Base-by-base conservation (phyloP, 2,329 filamentous ascomycete genomes). In the Pyrenochaeta sp. region DNA sequence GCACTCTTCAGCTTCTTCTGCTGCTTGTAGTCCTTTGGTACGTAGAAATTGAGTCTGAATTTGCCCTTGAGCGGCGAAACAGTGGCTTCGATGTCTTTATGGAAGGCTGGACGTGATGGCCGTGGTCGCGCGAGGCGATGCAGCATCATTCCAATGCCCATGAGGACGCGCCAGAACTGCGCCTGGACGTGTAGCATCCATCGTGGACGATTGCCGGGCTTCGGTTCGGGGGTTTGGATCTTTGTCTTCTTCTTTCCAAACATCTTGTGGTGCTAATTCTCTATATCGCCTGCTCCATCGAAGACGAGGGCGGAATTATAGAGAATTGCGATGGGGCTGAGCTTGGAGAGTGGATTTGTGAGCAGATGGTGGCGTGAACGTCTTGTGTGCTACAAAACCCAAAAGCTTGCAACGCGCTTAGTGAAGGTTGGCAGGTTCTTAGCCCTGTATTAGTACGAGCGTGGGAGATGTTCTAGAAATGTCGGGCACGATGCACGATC, bases 121-220 rank as follows among this genome's bases (percentile, higher is more conserved):
- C 82, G 80, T 6, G 87, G 87, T 36, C 81, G 76, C 1, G 87
- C 83, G 54, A 87, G 75, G 49, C 82, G 83, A 69, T 91, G 88
- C 33, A 91, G 77, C 54, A 83, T 79, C 87, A 90, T 90, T 67
- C 87, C 88, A 51, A 90, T 81, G 52, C 80, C 81, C 83, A 90
- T 90, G 36, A 90, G 78, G 50, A 83, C 81, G 46, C 89, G 83
- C 87, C 87, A 90, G 70, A 87, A 83, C 23, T 81, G 76, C 41
- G 89, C 88, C 70, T 89, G 83, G 46, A 87, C 62, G 49, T 83
- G 82, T 10, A 91, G 81, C 66, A 85, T 82, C 79, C 83, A 85
- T 75, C 87, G 82, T 31, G 80, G 77, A 14, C 78, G 78, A 31
- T 49, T 64, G 52, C 63, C 68, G 20, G 63, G 57, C 64, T 69